phyloP scores from a whole-genome alignment of 106 monocot species.

The Platanthera zijinensis region DNA sequence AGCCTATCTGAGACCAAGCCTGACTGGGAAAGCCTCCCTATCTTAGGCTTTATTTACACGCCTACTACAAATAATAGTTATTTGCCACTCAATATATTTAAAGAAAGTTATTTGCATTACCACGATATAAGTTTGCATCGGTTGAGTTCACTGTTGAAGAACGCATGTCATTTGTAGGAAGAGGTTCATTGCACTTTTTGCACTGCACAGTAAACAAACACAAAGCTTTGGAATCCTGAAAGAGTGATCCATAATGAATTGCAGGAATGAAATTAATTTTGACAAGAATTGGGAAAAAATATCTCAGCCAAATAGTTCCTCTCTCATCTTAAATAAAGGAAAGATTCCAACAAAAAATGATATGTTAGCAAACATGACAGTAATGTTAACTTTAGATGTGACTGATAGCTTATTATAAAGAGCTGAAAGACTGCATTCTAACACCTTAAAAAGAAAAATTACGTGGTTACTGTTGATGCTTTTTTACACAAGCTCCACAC shows the following conservation, averaged over 20 bases:
- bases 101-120: constrained; percentile 32
- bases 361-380: not conserved
- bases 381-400: not conserved
- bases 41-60: too few species aligned
- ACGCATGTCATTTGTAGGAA: constrained; percentile 29
- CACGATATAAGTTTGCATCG: constrained; percentile 51
- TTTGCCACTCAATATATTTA: not conserved
- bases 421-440: not conserved
- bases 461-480: too few species aligned
- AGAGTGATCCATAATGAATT: not conserved
- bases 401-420: not conserved
- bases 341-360: not conserved
- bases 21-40: too few species aligned
- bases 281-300: not conserved
- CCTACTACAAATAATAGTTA: not conserved
- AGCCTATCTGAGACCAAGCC: too few species aligned
- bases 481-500: too few species aligned
- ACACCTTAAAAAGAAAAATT: not conserved
- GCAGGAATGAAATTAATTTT: not conserved
- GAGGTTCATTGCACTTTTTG: constrained; percentile 71
- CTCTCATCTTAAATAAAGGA: not conserved
- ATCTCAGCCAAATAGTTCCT: not conserved
- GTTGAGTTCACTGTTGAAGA: constrained; percentile 38
- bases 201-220: constrained; percentile 44
- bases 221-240: not conserved